These are phyloP conservation scores for Ramaria rubella DNA, from an alignment of 768 basidiomycete genomes.

Conservation along the genomic window DNA sequence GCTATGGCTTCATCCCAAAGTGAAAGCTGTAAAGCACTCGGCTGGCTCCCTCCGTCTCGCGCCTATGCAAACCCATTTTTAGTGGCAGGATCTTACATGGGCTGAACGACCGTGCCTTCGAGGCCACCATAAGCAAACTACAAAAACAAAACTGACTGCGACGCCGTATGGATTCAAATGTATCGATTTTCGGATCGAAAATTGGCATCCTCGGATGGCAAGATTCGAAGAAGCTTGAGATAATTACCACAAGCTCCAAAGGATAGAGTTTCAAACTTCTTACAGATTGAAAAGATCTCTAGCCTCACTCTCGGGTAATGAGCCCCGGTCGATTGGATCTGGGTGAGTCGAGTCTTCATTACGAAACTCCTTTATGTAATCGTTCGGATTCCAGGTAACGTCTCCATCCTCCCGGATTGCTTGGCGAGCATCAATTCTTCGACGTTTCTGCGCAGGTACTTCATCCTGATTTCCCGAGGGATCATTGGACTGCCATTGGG, in stretches of 20 bases:
- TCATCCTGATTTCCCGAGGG: neutral
- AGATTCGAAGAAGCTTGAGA: conserved; percentile 1
- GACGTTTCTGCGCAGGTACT: neutral
- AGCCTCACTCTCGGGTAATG: neutral
- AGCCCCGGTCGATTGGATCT: neutral
- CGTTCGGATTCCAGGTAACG: conserved; percentile 2
- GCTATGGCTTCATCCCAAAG: conserved; percentile 9
- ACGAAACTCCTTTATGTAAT: conserved; percentile 1
- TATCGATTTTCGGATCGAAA: conserved; percentile 8
- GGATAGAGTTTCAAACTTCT: neutral
- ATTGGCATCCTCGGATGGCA: conserved; percentile 5
- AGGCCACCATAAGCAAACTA: conserved; percentile 5
- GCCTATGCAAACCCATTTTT: neutral
- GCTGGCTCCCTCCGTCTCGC: conserved; percentile 1
- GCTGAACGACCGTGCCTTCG: neutral
- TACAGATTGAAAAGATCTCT: conserved; percentile 1
- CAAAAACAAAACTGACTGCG: conserved; percentile 3
- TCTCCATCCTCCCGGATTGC: neutral
- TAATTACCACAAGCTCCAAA: neutral
- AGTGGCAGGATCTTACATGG: neutral
- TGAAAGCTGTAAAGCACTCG: neutral
- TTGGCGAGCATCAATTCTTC: neutral
- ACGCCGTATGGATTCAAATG: neutral
- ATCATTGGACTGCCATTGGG: neutral
- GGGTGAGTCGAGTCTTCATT: neutral